Evolutionary conservation across 1,139 yeast genomes (phyloP), one percentile per base, ranked within the genome.

Genomic region (Taphrina flavorubra): DNA sequence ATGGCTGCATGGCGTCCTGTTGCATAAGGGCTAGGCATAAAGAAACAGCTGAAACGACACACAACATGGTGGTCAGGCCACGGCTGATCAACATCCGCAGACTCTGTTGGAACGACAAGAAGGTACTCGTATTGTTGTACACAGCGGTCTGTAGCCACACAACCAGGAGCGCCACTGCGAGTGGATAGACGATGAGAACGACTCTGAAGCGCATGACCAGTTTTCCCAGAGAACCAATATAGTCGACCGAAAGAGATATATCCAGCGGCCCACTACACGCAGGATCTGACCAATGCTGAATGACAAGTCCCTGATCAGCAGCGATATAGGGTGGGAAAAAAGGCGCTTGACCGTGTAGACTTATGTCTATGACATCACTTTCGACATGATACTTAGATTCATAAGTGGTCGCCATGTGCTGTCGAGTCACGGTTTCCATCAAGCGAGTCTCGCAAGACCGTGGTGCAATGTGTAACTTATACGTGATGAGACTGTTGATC

Each of bases 311-410:
- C 65, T 74, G 74, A 10, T 46, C 69, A 4, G 61, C 58, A 6
- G 72, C 70, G 40, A 70, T 62, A 1, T 70, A 64, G 16, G 70
- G 76, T 2, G 96, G 94, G 10, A 89, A 84, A 75, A 82, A 92
- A 0, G 97, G 97, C 0, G 96, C 87, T 39, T 87, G 82, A n/a
- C 90, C 90, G 75, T 90, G 95, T 75, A 74, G 42, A 42, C 66
- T 71, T 44, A 87, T 80, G 16, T 82, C 80, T 58, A 85, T 75
- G 73, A 80, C 78, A 49, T 79, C 77, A 1, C 85, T 73, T 67
- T 86, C 81, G 6, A 87, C 77, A 74, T 86, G 88, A 90, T 94
- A 90, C 77, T 90, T 91, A 0, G 90, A 83, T 76, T 92, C 97
- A 73, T 80, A 83, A 1, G 90, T 90, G 53, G 85, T 86, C n/a